These are phyloP conservation scores for Eragrostis curvula DNA, from an alignment of 176 grass and related monocot genomes.

Conservation along the genomic window DNA sequence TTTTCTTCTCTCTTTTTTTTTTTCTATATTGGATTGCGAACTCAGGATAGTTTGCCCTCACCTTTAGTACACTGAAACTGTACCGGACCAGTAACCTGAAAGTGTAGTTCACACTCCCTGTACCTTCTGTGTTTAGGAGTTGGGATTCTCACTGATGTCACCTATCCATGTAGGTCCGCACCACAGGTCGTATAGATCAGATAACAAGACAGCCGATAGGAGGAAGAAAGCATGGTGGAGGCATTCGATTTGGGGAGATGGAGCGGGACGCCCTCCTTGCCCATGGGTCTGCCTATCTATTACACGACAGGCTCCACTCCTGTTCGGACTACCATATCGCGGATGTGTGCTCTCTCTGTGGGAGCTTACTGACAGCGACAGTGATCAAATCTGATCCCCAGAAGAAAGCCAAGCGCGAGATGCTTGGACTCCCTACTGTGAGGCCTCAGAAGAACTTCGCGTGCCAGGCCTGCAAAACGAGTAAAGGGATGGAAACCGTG, in stretches of 20 bases:
- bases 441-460: conserved; percentile 66
- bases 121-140: not conserved
- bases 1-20: not conserved
- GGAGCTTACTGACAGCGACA: conserved; percentile 69
- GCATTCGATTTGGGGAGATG: conserved; percentile 98
- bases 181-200: conserved; percentile 77
- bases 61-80: not conserved
- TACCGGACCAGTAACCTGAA: not conserved
- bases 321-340: conserved; percentile 93
- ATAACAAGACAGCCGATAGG: conserved; percentile 89
- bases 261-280: conserved; percentile 89
- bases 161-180: conserved; percentile 66
- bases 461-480: conserved; percentile 80
- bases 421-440: conserved; percentile 59
- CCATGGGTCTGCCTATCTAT: conserved; percentile 83
- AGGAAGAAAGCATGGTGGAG: conserved; percentile 93
- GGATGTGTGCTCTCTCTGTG: conserved; percentile 75
- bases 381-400: conserved; percentile 44
- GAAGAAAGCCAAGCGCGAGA: conserved; percentile 63
- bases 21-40: not conserved
- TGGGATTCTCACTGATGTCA: not conserved
- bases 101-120: not conserved
- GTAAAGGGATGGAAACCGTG: conserved; percentile 93
- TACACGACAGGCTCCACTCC: conserved; percentile 93
- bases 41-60: not conserved